These are phyloP conservation scores for Calonectria pseudoreteaudii DNA, from an alignment of 2,329 filamentous ascomycete genomes.

Conservation along the genomic window DNA sequence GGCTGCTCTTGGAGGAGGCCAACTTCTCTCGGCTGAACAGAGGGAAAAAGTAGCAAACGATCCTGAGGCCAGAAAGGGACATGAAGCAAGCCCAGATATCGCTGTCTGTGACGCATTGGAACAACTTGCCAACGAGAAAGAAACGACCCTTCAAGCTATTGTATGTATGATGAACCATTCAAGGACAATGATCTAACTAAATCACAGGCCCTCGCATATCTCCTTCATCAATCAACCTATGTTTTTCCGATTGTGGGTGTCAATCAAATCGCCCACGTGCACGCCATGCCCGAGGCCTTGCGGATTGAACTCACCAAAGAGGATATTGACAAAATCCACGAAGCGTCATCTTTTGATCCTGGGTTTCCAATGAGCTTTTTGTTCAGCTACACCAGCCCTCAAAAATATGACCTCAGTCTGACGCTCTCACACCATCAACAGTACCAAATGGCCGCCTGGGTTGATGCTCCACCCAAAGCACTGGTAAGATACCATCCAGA, in stretches of 20 bases:
- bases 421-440: slow-evolving; percentile 16
- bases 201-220: slow-evolving; percentile 23
- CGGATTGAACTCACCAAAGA: slow-evolving; percentile 13
- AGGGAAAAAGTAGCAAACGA: neutral
- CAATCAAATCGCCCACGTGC: slow-evolving; percentile 22
- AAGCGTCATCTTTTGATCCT: slow-evolving; percentile 9
- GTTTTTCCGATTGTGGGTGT: slow-evolving; percentile 31
- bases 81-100: neutral
- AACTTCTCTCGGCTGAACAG: neutral
- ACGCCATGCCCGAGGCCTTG: slow-evolving; percentile 15
- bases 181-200: neutral
- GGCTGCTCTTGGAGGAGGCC: slow-evolving; percentile 20
- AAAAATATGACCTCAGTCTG: slow-evolving; percentile 19
- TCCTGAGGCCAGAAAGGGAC: neutral
- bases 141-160: slow-evolving; percentile 13
- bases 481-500: neutral
- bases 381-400: neutral
- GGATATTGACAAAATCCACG: slow-evolving; percentile 15
- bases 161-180: slow-evolving; percentile 7
- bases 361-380: slow-evolving; percentile 26
- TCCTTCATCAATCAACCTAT: slow-evolving; percentile 26
- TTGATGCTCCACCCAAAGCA: slow-evolving; percentile 26
- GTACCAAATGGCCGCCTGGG: slow-evolving; percentile 25
- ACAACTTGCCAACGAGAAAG: slow-evolving; percentile 17
- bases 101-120: slow-evolving; percentile 19